phyloP scores from a whole-genome alignment of 148 eudicot genomes.

The Diospyros lotus region DNA sequence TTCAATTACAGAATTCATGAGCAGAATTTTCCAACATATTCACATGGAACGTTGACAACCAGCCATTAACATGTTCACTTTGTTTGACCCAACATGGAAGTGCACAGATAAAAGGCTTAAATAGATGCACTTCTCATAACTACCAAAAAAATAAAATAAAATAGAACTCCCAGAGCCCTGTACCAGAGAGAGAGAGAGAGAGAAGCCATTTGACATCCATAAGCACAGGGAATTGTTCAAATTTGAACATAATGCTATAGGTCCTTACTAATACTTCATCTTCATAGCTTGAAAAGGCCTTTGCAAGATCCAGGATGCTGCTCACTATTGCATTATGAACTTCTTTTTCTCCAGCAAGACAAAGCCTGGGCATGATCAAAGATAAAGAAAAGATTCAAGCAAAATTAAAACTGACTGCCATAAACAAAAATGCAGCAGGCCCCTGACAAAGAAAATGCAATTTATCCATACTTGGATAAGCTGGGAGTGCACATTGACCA shows the following conservation, averaged over 20 bases:
- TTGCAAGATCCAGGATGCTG: conserved; percentile 95
- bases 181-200: neutral
- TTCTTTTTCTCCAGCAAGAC: conserved; percentile 95
- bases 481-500: neutral
- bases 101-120: neutral
- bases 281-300: conserved; percentile 74
- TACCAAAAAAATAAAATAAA: neutral
- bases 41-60: neutral
- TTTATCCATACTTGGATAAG: neutral
- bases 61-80: neutral
- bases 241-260: neutral
- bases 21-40: neutral
- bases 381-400: neutral
- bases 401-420: neutral
- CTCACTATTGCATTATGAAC: conserved; percentile 90
- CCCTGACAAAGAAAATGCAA: neutral
- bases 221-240: neutral
- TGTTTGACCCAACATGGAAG: neutral
- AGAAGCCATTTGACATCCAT: neutral
- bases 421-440: conserved; percentile 2
- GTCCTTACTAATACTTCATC: conserved; percentile 92
- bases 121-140: neutral
- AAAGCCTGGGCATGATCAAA: conserved; percentile 54
- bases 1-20: neutral
- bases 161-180: too few species aligned